Evolutionary conservation across 1,139 yeast genomes (phyloP).

Genomic region (Debaryomycetaceae sp.): DNA sequence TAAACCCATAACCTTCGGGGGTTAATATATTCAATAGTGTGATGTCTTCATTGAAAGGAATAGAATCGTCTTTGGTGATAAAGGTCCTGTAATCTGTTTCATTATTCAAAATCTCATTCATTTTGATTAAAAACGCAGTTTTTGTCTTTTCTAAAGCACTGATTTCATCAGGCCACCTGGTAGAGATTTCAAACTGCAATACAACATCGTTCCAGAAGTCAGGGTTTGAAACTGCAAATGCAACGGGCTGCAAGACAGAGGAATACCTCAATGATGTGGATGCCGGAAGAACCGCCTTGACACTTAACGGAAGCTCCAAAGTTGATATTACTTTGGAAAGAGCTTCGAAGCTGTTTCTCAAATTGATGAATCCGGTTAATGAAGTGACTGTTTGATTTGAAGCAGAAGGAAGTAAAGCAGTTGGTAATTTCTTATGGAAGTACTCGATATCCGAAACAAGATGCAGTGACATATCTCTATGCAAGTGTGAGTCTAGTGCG

Average conservation of each 20-base stretch:
- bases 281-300: conserved; percentile 71
- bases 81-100: conserved; percentile 55
- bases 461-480: conserved; percentile 41
- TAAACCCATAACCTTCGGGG: conserved; percentile 87
- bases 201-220: conserved; percentile 80
- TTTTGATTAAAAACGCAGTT: conserved; percentile 78
- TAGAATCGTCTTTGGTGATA: conserved; percentile 59
- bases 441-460: conserved; percentile 38
- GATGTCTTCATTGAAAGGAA: conserved; percentile 63
- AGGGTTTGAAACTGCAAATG: conserved; percentile 73
- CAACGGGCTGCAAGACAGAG: conserved; percentile 75
- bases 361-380: conserved; percentile 48
- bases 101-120: conserved; percentile 54
- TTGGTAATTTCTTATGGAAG: conserved; percentile 54
- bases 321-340: conserved; percentile 52
- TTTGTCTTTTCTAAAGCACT: conserved; percentile 84
- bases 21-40: conserved; percentile 64
- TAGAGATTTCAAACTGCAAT: conserved; percentile 82
- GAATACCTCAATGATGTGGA: conserved; percentile 72
- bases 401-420: conserved; percentile 57
- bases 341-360: conserved; percentile 65
- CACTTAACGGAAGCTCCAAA: conserved; percentile 65
- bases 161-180: conserved; percentile 95
- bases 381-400: conserved; percentile 53
- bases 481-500: conserved; percentile 61